phyloP scores from a whole-genome alignment of 2,329 filamentous ascomycete genomes.

The Erysiphe pulchra region DNA sequence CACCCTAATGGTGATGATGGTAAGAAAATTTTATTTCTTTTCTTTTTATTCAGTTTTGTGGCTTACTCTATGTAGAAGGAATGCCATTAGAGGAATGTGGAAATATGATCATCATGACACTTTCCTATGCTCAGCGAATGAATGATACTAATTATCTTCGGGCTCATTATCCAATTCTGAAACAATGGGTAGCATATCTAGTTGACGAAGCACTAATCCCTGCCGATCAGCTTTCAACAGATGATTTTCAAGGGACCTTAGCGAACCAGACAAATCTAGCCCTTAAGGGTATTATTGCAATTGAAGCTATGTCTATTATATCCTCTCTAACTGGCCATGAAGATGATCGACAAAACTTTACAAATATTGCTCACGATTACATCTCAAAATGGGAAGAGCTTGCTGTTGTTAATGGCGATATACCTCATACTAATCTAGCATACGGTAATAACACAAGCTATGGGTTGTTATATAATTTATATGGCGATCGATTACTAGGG shows the following conservation, averaged over 20 bases:
- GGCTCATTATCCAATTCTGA: conserved; percentile 45
- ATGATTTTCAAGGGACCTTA: conserved; percentile 61
- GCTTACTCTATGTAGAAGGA: conserved; percentile 21
- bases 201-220: conserved; percentile 50
- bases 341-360: conserved; percentile 31
- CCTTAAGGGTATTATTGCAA: conserved; percentile 61
- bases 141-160: conserved; percentile 28
- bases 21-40: conserved; percentile 1
- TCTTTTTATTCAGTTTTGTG: not conserved
- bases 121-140: conserved; percentile 38
- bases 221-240: conserved; percentile 52
- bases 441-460: conserved; percentile 37
- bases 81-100: conserved; percentile 61
- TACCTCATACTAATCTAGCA: conserved; percentile 47
- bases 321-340: conserved; percentile 32
- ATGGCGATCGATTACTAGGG: conserved; percentile 51
- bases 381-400: conserved; percentile 46
- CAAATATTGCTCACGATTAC: conserved; percentile 38
- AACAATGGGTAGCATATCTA: conserved; percentile 56
- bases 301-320: conserved; percentile 55
- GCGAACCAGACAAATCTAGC: conserved; percentile 62
- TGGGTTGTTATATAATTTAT: conserved; percentile 50
- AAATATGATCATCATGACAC: conserved; percentile 61
- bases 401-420: conserved; percentile 36
- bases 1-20: conserved; percentile 39